Evolutionary conservation across 257 asterid species (phyloP).

Genomic region (Pogostemon cablin): DNA sequence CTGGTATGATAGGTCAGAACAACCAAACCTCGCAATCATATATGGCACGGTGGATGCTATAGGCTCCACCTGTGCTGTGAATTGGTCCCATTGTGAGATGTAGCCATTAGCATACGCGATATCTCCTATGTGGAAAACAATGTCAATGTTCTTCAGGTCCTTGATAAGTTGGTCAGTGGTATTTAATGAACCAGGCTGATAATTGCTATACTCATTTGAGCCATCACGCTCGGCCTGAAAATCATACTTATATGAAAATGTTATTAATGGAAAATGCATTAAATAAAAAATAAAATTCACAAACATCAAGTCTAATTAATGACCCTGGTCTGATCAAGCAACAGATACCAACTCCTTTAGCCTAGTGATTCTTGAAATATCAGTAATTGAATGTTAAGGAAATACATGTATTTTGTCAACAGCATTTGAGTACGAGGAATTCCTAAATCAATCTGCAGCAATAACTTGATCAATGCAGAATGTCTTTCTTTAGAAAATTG

Average conservation of each 20-base stretch:
- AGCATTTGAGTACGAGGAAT: background rate
- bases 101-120: conserved; percentile 63
- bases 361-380: background rate
- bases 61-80: conserved; percentile 86
- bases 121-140: conserved; percentile 69
- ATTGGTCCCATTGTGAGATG: conserved; percentile 90
- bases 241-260: conserved; percentile 3
- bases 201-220: conserved; percentile 75
- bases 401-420: background rate
- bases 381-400: background rate
- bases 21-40: conserved; percentile 82
- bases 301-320: conserved; percentile 1
- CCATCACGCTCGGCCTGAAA: conserved; percentile 96
- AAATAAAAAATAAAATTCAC: background rate
- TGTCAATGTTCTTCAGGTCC: conserved; percentile 60
- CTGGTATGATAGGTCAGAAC: background rate
- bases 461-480: conserved; percentile 1
- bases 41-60: conserved; percentile 78
- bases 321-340: background rate
- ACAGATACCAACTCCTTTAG: conserved; percentile 12
- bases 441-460: background rate
- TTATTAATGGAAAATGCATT: background rate
- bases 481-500: background rate
- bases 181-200: conserved; percentile 83
- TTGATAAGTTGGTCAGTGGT: conserved; percentile 81